Percentiles rank a stretch among this genome's conserved stretches.
phyloP scores from a whole-genome alignment of 768 basidiomycete genomes.

The Albatrellus ellisii region DNA sequence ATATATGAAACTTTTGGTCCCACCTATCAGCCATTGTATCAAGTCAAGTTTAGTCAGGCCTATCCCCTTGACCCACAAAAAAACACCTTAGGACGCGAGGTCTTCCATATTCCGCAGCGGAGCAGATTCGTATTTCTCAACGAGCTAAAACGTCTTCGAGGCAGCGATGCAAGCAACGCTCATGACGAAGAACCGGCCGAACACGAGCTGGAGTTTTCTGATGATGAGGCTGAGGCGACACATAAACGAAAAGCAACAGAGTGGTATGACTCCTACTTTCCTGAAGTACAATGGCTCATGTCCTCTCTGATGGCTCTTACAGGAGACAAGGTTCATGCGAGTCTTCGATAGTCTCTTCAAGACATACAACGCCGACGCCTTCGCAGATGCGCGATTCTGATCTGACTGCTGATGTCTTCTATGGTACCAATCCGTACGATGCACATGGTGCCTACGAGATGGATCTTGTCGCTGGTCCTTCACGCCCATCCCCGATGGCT shows the following conservation, averaged over 20 bases:
- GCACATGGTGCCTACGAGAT: slow-evolving; percentile 59
- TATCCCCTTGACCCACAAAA: slow-evolving; percentile 49
- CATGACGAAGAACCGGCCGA: slow-evolving; percentile 91
- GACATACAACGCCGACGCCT: slow-evolving; percentile 39
- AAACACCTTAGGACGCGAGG: slow-evolving; percentile 41
- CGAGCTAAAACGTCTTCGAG: slow-evolving; percentile 57
- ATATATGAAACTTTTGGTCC: slow-evolving; percentile 95
- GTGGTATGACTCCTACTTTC: slow-evolving; percentile 28
- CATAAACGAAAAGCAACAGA: slow-evolving; percentile 49
- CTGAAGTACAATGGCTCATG: neutral
- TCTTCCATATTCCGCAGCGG: slow-evolving; percentile 72
- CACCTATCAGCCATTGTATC: slow-evolving; percentile 80
- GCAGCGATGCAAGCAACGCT: slow-evolving; percentile 90
- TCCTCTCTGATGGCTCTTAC: neutral
- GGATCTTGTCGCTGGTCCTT: slow-evolving; percentile 28
- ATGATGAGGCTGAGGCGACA: slow-evolving; percentile 83
- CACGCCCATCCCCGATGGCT: slow-evolving; percentile 54
- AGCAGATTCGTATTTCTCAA: slow-evolving; percentile 79
- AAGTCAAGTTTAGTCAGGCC: slow-evolving; percentile 62
- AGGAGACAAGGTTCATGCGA: slow-evolving; percentile 44
- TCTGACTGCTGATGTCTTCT: slow-evolving; percentile 29
- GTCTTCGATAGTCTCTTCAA: slow-evolving; percentile 37
- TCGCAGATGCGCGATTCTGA: slow-evolving; percentile 45
- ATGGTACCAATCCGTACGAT: slow-evolving; percentile 49
- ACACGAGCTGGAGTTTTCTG: slow-evolving; percentile 87